Conservation (phyloP, 768 basidiomycete species). For the Guyanaporus albipodus region DNA sequence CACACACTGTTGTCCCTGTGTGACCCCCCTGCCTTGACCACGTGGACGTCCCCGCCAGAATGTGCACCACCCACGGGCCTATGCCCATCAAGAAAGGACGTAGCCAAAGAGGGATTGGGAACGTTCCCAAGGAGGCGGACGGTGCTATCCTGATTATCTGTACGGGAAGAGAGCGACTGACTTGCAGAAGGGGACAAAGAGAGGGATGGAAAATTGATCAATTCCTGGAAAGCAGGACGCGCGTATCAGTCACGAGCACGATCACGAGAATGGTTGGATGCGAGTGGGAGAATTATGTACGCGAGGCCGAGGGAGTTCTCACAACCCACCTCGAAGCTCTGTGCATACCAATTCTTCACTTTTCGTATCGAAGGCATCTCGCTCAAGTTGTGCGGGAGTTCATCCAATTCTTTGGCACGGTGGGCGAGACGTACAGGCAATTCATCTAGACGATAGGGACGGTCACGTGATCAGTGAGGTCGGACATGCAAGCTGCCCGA, state of each 20-base stretch:
- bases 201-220: constrained; percentile 83
- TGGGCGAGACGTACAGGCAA: constrained; percentile 93
- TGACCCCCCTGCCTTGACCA: constrained; percentile 1
- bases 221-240: constrained; percentile 53
- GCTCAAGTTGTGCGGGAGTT: constrained; percentile 86
- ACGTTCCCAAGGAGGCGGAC: constrained; percentile 62
- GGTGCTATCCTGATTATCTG: constrained; percentile 34
- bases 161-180: constrained; percentile 53
- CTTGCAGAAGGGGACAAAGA: constrained; percentile 63
- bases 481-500: no score
- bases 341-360: constrained; percentile 98
- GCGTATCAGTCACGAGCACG: constrained; percentile 1
- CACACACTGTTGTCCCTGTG: constrained; percentile 16
- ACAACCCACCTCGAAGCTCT: constrained; percentile 85
- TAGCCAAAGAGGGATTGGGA: constrained; percentile 72
- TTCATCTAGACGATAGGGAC: constrained; percentile 55
- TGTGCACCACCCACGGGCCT: constrained; percentile 19
- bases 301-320: background rate
- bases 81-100: constrained; percentile 30
- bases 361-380: constrained; percentile 90
- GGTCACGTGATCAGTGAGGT: background rate
- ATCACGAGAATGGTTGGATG: background rate
- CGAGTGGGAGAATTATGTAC: background rate
- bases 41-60: background rate
- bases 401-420: constrained; percentile 92